A percentile compares a stretch with the other conserved stretches of the same genome.
Conservation (phyloP, 805 yeast genomes). For the Wickerhamomyces chambardii region DNA sequence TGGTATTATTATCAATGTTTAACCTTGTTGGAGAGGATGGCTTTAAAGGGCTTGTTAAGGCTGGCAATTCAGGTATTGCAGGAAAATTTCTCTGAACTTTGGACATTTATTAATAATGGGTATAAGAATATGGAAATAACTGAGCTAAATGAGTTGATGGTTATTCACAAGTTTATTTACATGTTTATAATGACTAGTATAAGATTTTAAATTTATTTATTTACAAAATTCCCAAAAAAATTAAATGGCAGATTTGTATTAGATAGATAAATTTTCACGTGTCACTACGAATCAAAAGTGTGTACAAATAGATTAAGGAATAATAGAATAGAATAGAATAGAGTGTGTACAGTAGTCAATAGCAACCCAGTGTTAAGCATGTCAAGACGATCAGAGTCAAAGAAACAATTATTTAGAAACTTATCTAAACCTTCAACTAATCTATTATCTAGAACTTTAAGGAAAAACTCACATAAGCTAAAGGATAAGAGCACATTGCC, state of each 20-base stretch:
- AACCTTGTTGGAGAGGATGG: background rate
- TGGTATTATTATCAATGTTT: no score
- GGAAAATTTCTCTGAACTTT: no score
- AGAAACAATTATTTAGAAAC: slow-evolving; percentile 16
- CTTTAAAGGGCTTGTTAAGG: slow-evolving; percentile 8
- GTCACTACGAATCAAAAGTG: background rate
- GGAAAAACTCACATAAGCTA: slow-evolving; percentile 17
- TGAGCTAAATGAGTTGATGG: no score
- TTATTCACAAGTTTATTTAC: no score
- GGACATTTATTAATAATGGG: no score
- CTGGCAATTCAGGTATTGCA: slow-evolving; percentile 8
- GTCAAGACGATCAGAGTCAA: slow-evolving; percentile 6
- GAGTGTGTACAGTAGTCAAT: no score
- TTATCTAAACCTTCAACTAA: slow-evolving; percentile 10
- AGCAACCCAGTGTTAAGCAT: background rate
- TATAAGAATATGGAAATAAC: no score
- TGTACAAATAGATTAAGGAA: no score
- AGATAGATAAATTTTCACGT: background rate
- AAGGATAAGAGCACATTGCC: background rate
- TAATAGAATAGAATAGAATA: no score
- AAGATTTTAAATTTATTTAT: no score
- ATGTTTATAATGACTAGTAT: no score
- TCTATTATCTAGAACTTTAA: slow-evolving; percentile 15
- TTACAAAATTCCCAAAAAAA: background rate
- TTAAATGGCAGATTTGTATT: background rate